A percentile compares a stretch with the other conserved stretches of the same genome.
phyloP scores from a whole-genome alignment of 1,284 basidiomycete genomes.

The Trichosporon asahii region DNA sequence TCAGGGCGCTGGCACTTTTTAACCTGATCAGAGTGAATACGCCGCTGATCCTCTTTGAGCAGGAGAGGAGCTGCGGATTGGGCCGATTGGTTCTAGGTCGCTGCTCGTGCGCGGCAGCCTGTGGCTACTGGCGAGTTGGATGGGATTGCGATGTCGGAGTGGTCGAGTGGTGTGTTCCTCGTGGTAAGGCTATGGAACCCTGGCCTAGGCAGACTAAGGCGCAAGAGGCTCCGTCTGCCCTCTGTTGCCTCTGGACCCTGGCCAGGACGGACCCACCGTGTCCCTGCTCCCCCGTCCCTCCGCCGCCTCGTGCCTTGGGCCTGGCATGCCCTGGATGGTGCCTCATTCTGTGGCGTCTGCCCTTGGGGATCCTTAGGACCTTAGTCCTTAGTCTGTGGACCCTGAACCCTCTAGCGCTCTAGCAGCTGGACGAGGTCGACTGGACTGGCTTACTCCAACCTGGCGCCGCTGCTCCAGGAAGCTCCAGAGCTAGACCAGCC shows the following conservation, averaged over 20 bases:
- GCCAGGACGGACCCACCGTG: neutral
- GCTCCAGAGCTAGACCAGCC: neutral
- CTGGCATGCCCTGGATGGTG: neutral
- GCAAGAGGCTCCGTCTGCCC: slow-evolving; percentile 1
- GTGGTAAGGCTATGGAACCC: slow-evolving; percentile 3
- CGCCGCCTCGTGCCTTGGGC: slow-evolving; percentile 2
- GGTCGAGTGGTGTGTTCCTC: neutral
- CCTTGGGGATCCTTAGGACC: neutral
- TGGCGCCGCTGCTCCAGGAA: neutral
- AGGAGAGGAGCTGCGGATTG: neutral
- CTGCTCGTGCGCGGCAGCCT: neutral
- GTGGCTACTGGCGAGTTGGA: neutral
- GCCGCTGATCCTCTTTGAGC: slow-evolving; percentile 6
- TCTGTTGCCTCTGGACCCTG: neutral
- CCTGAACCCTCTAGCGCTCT: neutral
- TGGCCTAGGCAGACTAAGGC: slow-evolving; percentile 2
- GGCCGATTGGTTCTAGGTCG: neutral
- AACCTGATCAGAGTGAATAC: slow-evolving; percentile 4
- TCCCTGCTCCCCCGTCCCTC: neutral
- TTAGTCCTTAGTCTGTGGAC: neutral
- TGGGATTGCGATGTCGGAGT: neutral
- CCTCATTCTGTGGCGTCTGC: slow-evolving; percentile 4
- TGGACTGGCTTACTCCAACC: neutral
- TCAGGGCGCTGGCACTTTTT: neutral
- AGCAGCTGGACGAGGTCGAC: neutral